Base-by-base conservation (phyloP, 2,329 filamentous ascomycete genomes). In the Curvularia sp. region DNA sequence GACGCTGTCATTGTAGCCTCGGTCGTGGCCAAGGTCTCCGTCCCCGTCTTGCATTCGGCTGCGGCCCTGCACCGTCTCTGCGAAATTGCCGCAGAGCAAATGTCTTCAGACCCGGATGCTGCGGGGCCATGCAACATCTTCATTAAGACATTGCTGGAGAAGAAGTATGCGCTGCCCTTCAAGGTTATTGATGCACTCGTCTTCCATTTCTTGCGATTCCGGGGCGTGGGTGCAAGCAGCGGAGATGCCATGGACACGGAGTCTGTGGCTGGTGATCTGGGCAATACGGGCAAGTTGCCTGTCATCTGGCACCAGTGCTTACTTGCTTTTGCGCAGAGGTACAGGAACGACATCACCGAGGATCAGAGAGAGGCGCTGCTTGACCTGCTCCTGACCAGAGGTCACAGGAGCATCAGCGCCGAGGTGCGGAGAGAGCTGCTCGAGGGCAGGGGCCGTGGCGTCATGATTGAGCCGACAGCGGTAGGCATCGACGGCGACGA, bases 221-320 rank as follows among this genome's bases (percentile, higher is more conserved):
- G 91, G 32, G 90, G 86, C 52, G 84, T 86, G 25, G 88, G 91
- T 61, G 84, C 87, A 2, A 82, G 84, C 18, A 81, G 81, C 50
- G 81, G 81, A 30, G 87, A 89, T 54, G 80, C 79, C 27, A 87
- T 88, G 81, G 76, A 74, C 15, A 72, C 65, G 0, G 70, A 70
- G 27, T 70, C 65, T 48, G 69, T 73, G 5, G 74, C 71, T 30
- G 77, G 75, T 3, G 69, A 74, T 43, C 63, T 77, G 8, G 76
- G 74, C n/a, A 84, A 86, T 76, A 77, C 83, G 66, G 72, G 79
- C 23, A 92, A 90, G 73, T 77, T 98, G 64, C 95, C 96, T 0
- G 93, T 99, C 7, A 87, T 99, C 55, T 99, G 94, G 93, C 95
- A 99, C 77, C 94, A 98, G 80, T 93, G 90, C 68, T 82, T 99